Evolutionary conservation across 768 basidiomycete genomes (phyloP), one percentile per base, ranked within the genome.

Genomic region (Suillus placidus): DNA sequence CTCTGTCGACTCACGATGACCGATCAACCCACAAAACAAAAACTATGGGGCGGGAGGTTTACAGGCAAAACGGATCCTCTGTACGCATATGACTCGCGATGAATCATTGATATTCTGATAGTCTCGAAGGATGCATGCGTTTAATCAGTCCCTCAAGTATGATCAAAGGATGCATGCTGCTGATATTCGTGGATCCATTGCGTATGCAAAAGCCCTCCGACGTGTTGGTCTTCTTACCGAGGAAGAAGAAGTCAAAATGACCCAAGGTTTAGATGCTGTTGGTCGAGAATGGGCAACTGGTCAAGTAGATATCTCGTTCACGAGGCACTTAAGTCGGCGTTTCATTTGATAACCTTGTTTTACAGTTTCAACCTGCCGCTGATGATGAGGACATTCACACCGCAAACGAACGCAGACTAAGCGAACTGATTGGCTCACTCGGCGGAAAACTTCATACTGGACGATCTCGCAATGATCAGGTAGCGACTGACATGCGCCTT

Each of bases 381-480:
- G 95, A 97, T 70, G 97, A 99, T 71, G 97, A 99, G 73, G 97
- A 99, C 73, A 99, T 99, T 66, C 97, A 99, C 77, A 99, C 97
- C 14, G 97, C 97, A 62, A 99, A 99, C 73, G 97, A 99, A 76
- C 88, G 97, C 56, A 87, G 97, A 49, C 78, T 99, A 69, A 93
- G 89, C 68, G 97, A 99, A 80, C 79, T 99, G 62, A 94, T 99
- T 62, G 97, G 97, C 0, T 83, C 92, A 16, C 86, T 94, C 18
- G 95, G 94, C 6, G 97, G 97, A 4, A 99, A 99, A 78, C 83
- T 99, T 51, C 97, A 99, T 75, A 99, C 97, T 0, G 97, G 97
- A 35, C 88, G 97, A 66, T 97, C 95, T 60, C 87, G 97, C 62
- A 99, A 99, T 77, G 97, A 99, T 75, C 97, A 99, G 76, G 97